These are phyloP conservation scores for Aristolochia californica DNA, from an alignment of 164 flowering plant genomes.

Conservation along the genomic window DNA sequence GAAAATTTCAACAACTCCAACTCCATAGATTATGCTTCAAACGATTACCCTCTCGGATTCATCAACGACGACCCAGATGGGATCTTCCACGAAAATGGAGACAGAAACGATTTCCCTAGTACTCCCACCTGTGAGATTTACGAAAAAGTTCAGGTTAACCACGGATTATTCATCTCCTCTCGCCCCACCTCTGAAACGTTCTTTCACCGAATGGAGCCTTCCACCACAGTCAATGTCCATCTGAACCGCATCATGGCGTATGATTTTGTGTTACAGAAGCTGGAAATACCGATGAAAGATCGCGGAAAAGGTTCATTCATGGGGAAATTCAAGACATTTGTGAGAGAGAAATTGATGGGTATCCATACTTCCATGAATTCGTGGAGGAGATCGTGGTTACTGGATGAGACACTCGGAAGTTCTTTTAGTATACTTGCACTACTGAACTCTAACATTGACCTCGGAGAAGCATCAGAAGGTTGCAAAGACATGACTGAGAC, in stretches of 20 bases:
- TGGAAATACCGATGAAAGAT: background rate
- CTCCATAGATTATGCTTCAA: background rate
- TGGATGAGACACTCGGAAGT: slow-evolving; percentile 8
- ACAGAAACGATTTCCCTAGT: slow-evolving; percentile 22
- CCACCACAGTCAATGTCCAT: slow-evolving; percentile 50
- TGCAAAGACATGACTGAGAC: slow-evolving; percentile 2
- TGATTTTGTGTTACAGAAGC: slow-evolving; percentile 11
- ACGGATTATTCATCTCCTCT: slow-evolving; percentile 54
- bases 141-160: slow-evolving; percentile 55
- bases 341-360: slow-evolving; percentile 14
- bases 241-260: slow-evolving; percentile 25
- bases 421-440: slow-evolving; percentile 14
- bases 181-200: slow-evolving; percentile 52
- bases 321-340: slow-evolving; percentile 16
- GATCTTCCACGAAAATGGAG: slow-evolving; percentile 28
- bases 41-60: slow-evolving; percentile 31
- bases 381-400: slow-evolving; percentile 8
- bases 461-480: slow-evolving; percentile 13
- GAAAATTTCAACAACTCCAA: slow-evolving; percentile 12
- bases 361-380: slow-evolving; percentile 8
- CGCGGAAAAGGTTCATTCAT: slow-evolving; percentile 8
- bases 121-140: slow-evolving; percentile 38
- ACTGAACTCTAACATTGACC: slow-evolving; percentile 21
- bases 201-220: slow-evolving; percentile 63
- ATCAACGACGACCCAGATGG: slow-evolving; percentile 30